Evolutionary conservation across 1,284 basidiomycete species (phyloP).

Genomic region (Malassezia furfur): DNA sequence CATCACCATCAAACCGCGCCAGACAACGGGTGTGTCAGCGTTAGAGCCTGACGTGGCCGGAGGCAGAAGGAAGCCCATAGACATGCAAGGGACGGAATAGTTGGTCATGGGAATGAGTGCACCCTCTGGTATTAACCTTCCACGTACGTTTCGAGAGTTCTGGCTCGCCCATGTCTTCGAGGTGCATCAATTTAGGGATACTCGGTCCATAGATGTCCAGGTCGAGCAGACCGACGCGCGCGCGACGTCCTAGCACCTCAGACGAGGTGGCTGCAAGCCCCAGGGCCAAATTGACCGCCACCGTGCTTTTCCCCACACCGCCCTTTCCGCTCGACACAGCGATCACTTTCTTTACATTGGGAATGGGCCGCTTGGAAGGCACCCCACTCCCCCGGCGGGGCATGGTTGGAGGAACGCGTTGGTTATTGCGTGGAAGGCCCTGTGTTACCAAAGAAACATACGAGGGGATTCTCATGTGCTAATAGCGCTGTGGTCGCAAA

Average conservation of each 20-base stretch:
- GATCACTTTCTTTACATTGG: conserved; percentile 57
- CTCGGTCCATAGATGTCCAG: conserved; percentile 94
- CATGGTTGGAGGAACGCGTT: conserved; percentile 33
- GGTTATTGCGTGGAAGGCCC: conserved; percentile 39
- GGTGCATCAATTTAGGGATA: conserved; percentile 86
- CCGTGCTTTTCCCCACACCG: conserved; percentile 90
- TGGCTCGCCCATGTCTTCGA: conserved; percentile 71
- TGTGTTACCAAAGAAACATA: not conserved
- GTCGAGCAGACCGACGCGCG: conserved; percentile 74
- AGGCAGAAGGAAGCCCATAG: conserved; percentile 70
- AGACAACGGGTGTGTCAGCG: conserved; percentile 72
- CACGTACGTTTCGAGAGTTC: conserved; percentile 55
- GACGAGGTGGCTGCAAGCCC: conserved; percentile 51
- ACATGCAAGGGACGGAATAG: conserved; percentile 89
- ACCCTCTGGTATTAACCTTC: conserved; percentile 33
- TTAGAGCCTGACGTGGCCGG: conserved; percentile 24
- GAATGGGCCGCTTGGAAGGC: conserved; percentile 52
- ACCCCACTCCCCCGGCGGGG: conserved; percentile 45
- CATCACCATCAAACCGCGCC: conserved; percentile 97
- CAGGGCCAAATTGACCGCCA: conserved; percentile 75
- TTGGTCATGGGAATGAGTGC: conserved; percentile 75
- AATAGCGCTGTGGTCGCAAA: not conserved
- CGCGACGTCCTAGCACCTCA: conserved; percentile 2
- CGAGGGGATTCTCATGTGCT: conserved; percentile 38
- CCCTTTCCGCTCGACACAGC: conserved; percentile 91